Percentiles rank a stretch among this genome's conserved stretches.
phyloP scores from a whole-genome alignment of 345 rosid species.

The Eucalyptus erythrocorys region DNA sequence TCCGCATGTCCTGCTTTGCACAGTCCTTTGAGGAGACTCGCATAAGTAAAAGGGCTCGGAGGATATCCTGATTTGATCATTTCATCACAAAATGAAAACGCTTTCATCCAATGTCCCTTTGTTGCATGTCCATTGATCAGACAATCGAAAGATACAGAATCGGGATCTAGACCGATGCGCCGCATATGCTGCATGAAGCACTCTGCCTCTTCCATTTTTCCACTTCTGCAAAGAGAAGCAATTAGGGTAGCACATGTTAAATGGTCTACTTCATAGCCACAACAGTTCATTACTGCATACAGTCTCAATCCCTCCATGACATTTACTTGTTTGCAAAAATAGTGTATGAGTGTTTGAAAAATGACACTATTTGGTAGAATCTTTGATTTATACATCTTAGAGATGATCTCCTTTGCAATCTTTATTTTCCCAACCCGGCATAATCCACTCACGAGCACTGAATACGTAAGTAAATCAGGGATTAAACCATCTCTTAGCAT shows the following conservation, averaged over 20 bases:
- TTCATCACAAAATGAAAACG: conserved; percentile 64
- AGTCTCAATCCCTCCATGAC: conserved; percentile 46
- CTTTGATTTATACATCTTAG: conserved; percentile 59
- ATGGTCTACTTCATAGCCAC: conserved; percentile 29
- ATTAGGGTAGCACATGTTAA: conserved; percentile 48
- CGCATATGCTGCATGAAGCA: conserved; percentile 47
- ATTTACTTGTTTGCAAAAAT: conserved; percentile 39
- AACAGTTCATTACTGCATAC: conserved; percentile 42
- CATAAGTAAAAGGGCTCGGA: conserved; percentile 60
- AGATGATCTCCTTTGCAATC: conserved; percentile 45
- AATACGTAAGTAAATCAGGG: conserved; percentile 70
- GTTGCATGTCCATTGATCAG: conserved; percentile 55
- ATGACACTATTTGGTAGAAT: conserved; percentile 44
- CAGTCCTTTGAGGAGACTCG: conserved; percentile 78
- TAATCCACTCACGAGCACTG: conserved; percentile 75
- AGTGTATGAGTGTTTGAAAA: conserved; percentile 48
- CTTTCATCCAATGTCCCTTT: conserved; percentile 44
- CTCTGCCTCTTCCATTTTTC: conserved; percentile 58
- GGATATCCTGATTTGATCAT: conserved; percentile 53
- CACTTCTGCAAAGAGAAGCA: conserved; percentile 54
- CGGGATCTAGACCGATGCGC: conserved; percentile 27
- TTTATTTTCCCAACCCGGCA: conserved; percentile 32
- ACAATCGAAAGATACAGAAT: conserved; percentile 50
- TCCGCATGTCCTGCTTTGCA: conserved; percentile 55
- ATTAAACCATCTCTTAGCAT: conserved; percentile 49